Percentiles rank a stretch among this genome's conserved stretches.
phyloP scores from a whole-genome alignment of 2,329 filamentous ascomycete species.

The Aureobasidium sp. region DNA sequence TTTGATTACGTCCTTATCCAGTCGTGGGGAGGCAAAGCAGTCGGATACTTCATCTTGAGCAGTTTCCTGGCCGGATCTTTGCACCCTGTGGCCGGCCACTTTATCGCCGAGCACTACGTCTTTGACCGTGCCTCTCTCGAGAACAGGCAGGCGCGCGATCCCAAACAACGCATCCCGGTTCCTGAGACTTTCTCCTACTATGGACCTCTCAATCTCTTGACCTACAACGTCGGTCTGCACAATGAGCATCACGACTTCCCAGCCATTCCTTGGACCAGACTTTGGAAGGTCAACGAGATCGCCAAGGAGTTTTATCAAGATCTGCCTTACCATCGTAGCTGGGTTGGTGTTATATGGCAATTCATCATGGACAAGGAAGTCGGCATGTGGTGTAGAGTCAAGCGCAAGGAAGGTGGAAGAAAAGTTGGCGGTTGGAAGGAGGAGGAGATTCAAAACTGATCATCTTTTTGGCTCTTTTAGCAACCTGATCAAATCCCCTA shows the following conservation, averaged over 20 bases:
- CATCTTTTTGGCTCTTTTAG: not conserved
- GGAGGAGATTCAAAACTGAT: slow-evolving; percentile 26
- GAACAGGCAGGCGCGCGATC: slow-evolving; percentile 30
- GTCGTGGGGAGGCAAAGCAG: slow-evolving; percentile 51
- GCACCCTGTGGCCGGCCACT: slow-evolving; percentile 91
- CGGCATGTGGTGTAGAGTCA: slow-evolving; percentile 85
- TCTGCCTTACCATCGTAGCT: slow-evolving; percentile 79
- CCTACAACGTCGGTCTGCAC: slow-evolving; percentile 95
- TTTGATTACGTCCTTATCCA: slow-evolving; percentile 68
- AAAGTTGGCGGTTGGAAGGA: slow-evolving; percentile 47
- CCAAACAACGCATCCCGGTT: slow-evolving; percentile 41
- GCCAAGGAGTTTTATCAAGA: slow-evolving; percentile 88
- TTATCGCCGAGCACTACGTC: slow-evolving; percentile 85
- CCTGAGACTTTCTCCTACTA: slow-evolving; percentile 98
- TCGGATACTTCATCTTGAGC: slow-evolving; percentile 78
- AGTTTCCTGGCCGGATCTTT: slow-evolving; percentile 90
- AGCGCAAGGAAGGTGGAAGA: slow-evolving; percentile 70
- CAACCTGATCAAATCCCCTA: not conserved
- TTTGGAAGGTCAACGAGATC: slow-evolving; percentile 68
- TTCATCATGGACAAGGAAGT: slow-evolving; percentile 89
- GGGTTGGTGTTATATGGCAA: slow-evolving; percentile 88
- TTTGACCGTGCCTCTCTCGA: slow-evolving; percentile 44
- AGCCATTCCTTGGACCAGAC: slow-evolving; percentile 85
- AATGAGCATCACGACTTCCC: slow-evolving; percentile 99
- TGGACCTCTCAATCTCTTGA: slow-evolving; percentile 80